phyloP scores from a whole-genome alignment of 176 grass and related monocot genomes.

The Tuctoria greenei region DNA sequence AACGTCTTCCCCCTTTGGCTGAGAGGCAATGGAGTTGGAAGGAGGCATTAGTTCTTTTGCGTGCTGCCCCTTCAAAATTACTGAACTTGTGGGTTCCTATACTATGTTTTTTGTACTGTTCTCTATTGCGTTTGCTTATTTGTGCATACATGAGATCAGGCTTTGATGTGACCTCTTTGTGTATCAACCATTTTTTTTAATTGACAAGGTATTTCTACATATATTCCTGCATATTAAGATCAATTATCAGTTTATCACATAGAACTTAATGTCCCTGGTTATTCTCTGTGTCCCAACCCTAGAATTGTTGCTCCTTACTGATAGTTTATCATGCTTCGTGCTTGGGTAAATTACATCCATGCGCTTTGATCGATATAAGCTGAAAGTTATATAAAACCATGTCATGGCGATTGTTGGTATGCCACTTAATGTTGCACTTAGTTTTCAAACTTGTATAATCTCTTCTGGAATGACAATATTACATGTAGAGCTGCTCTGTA shows the following conservation, averaged over 20 bases:
- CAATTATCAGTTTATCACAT: background rate
- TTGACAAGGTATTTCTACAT: conserved; percentile 1
- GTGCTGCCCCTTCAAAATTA: conserved; percentile 89
- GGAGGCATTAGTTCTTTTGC: conserved; percentile 91
- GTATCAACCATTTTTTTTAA: background rate
- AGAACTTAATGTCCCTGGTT: conserved; percentile 10
- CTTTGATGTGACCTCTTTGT: conserved; percentile 8
- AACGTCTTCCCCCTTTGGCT: conserved; percentile 72
- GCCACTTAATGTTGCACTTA: background rate
- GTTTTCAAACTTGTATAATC: conserved; percentile 3
- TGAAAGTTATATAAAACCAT: background rate
- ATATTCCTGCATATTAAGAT: conserved; percentile 6
- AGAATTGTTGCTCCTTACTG: background rate
- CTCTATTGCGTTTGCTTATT: conserved; percentile 18
- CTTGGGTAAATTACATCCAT: background rate
- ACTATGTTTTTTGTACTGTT: conserved; percentile 28
- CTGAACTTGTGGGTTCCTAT: conserved; percentile 78
- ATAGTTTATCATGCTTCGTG: background rate
- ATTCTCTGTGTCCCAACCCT: conserved; percentile 3
- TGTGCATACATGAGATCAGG: conserved; percentile 3
- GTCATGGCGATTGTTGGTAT: background rate
- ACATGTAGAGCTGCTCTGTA: background rate
- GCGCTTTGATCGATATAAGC: background rate
- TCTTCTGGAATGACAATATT: background rate
- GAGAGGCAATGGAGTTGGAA: conserved; percentile 85